phyloP scores from a whole-genome alignment of 345 rosid genomes.

The Gossypium rotundifolium region DNA sequence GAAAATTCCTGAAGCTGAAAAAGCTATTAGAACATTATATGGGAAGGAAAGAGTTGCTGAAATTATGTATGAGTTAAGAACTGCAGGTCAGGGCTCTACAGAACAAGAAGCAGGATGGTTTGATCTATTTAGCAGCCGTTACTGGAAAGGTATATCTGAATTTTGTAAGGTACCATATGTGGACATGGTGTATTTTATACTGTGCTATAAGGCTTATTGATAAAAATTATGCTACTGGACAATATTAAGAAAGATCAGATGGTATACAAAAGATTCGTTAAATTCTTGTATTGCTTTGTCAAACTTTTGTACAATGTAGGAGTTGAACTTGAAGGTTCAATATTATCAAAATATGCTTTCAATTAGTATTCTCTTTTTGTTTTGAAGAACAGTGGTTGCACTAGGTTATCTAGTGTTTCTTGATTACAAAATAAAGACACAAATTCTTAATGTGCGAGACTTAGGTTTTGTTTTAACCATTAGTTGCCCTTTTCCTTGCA shows the following conservation, averaged over 20 bases:
- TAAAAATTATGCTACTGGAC: not conserved
- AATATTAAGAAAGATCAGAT: not conserved
- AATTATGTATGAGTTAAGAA: slow-evolving; percentile 66
- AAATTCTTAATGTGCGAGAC: not conserved
- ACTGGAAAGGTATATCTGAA: slow-evolving; percentile 68
- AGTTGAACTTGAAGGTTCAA: not conserved
- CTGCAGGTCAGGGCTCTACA: slow-evolving; percentile 56
- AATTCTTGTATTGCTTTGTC: not conserved
- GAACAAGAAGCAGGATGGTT: slow-evolving; percentile 98
- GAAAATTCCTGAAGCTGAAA: slow-evolving; percentile 70
- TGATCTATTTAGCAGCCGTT: slow-evolving; percentile 89
- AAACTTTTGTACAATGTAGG: not conserved
- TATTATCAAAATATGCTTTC: not conserved
- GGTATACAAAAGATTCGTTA: not conserved
- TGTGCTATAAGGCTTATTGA: not conserved
- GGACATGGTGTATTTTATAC: not conserved
- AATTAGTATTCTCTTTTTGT: not conserved
- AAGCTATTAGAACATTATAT: slow-evolving; percentile 63
- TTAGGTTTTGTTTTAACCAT: not conserved
- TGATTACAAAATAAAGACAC: not conserved
- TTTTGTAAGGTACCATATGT: not conserved
- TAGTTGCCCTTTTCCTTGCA: not conserved
- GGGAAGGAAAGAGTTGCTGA: slow-evolving; percentile 92
- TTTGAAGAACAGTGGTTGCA: not conserved
- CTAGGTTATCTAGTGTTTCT: not conserved